A percentile compares a stretch with the other conserved stretches of the same genome.
Conservation (phyloP, 352 stramenopile species). For the Phytophthora pseudosyringae region DNA sequence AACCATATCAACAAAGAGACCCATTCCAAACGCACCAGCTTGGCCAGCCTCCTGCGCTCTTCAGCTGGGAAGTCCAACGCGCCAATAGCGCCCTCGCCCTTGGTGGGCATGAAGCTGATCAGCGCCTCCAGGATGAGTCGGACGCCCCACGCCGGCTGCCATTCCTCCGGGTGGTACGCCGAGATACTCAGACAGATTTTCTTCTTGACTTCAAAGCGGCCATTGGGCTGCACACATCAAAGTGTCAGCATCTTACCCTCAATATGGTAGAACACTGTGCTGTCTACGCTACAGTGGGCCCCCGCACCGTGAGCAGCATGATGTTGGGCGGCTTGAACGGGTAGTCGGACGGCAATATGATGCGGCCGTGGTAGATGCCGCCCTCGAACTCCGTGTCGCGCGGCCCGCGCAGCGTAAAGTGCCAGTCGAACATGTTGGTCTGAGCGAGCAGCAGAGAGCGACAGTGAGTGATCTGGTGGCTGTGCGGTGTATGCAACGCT, state of each 20-base stretch:
- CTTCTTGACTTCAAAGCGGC: constrained; percentile 96
- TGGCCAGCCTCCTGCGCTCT: constrained; percentile 66
- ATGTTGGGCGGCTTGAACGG: constrained; percentile 98
- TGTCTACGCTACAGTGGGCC: neutral
- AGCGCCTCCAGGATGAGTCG: constrained; percentile 98
- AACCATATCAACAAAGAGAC: neutral
- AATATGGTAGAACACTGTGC: neutral
- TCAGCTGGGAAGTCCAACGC: constrained; percentile 78
- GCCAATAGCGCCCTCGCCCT: constrained; percentile 85
- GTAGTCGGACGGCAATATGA: constrained; percentile 95
- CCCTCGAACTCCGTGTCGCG: constrained; percentile 96
- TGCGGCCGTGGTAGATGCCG: constrained; percentile 98
- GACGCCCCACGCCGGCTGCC: constrained; percentile 95
- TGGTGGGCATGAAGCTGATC: constrained; percentile 97
- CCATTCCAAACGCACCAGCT: constrained; percentile 46
- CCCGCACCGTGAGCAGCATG: constrained; percentile 93
- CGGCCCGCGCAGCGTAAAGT: constrained; percentile 98
- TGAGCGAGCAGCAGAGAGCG: constrained; percentile 13
- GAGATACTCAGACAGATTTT: constrained; percentile 99
- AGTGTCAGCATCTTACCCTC: neutral
- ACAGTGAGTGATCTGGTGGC: neutral
- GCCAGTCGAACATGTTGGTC: constrained; percentile 93
- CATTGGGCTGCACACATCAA: constrained; percentile 82
- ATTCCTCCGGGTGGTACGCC: constrained; percentile 98
- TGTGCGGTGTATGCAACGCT: neutral